These are phyloP conservation scores for Amanita rimosa DNA, from an alignment of 768 basidiomycete genomes.

Conservation along the genomic window DNA sequence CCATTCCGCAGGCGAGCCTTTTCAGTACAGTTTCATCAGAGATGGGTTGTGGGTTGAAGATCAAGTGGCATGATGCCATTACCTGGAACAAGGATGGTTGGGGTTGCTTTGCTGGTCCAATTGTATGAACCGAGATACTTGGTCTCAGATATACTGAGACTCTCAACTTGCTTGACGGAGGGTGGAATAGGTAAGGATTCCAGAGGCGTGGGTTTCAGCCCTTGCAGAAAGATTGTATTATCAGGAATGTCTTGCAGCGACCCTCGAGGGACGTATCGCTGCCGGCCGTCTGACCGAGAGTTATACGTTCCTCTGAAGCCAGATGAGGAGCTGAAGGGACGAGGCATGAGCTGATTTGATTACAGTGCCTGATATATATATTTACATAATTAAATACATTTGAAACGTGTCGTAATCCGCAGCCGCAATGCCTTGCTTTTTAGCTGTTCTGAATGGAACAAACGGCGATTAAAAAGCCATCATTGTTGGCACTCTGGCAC, in stretches of 20 bases:
- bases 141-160: not conserved
- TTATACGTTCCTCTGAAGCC: slow-evolving; percentile 3
- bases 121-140: slow-evolving; percentile 37
- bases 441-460: no score
- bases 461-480: not conserved
- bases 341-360: slow-evolving; percentile 1
- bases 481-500: no score
- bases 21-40: not conserved
- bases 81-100: slow-evolving; percentile 46
- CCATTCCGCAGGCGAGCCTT: slow-evolving; percentile 44
- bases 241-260: not conserved
- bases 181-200: not conserved
- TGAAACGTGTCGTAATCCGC: not conserved
- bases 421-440: no score
- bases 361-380: no score
- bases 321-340: not conserved
- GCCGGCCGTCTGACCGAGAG: not conserved
- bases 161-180: not conserved
- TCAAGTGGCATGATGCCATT: no score
- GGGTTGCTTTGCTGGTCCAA: slow-evolving; percentile 30
- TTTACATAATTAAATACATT: not conserved
- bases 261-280: slow-evolving; percentile 3
- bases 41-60: not conserved
- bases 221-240: not conserved
- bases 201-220: not conserved